A percentile compares a stretch with the other conserved stretches of the same genome.
These are phyloP conservation scores for Pisolithus marmoratus DNA, from an alignment of 768 basidiomycete genomes.

Conservation along the genomic window DNA sequence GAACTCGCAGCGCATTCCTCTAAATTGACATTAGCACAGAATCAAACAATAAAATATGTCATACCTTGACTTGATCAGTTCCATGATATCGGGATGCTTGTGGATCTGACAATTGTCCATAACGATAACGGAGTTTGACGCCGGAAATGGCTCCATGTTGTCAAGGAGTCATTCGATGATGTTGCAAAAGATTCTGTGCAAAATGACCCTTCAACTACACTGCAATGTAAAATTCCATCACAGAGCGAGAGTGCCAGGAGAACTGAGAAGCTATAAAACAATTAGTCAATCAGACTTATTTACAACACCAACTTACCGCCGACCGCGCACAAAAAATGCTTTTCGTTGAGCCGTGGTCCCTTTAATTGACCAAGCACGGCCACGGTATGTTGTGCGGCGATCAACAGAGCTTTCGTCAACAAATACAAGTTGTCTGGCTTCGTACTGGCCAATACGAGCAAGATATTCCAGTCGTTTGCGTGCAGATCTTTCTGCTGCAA, in stretches of 20 bases:
- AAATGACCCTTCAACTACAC: too few species aligned
- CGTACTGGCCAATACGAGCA: background rate
- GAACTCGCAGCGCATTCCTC: slow-evolving; percentile 6
- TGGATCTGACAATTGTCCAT: slow-evolving; percentile 37
- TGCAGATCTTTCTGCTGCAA: background rate
- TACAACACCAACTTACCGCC: background rate
- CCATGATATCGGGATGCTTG: slow-evolving; percentile 19
- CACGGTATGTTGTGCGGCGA: slow-evolving; percentile 14
- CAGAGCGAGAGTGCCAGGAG: background rate
- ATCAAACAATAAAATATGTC: background rate
- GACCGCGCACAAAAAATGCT: slow-evolving; percentile 13
- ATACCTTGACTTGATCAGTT: slow-evolving; percentile 29
- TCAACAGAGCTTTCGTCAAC: too few species aligned
- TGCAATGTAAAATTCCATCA: background rate
- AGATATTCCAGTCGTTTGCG: background rate
- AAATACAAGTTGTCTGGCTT: too few species aligned
- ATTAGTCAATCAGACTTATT: background rate
- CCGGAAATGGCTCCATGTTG: slow-evolving; percentile 35
- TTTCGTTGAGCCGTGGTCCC: slow-evolving; percentile 13
- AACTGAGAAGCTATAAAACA: slow-evolving; percentile 1
- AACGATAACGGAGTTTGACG: slow-evolving; percentile 30
- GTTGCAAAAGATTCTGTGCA: slow-evolving; percentile 19
- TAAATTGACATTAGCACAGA: background rate
- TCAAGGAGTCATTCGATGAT: slow-evolving; percentile 29
- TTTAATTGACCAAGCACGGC: slow-evolving; percentile 15